These are phyloP conservation scores for Baudoinia panamericana DNA, from an alignment of 495 filamentous ascomycete species.

Conservation along the genomic window DNA sequence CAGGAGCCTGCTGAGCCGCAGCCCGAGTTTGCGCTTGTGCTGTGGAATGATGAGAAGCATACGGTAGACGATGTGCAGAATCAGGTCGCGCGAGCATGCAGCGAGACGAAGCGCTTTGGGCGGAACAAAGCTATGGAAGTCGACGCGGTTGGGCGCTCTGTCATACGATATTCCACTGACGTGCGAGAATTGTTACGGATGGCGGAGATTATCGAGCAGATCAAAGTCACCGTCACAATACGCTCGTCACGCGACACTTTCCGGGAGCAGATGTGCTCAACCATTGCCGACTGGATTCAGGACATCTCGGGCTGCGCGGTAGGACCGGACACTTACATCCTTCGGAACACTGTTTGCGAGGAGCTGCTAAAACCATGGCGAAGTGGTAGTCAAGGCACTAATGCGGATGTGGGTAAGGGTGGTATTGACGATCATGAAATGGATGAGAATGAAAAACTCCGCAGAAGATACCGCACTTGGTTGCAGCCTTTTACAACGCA, in stretches of 20 bases:
- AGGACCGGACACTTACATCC: constrained; percentile 62
- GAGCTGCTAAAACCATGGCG: constrained; percentile 80
- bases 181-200: constrained; percentile 57
- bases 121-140: constrained; percentile 69
- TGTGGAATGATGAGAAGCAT: constrained; percentile 99
- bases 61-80: constrained; percentile 81
- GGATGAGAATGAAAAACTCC: constrained; percentile 25
- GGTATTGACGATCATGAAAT: constrained; percentile 82
- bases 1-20: constrained; percentile 41
- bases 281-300: constrained; percentile 91
- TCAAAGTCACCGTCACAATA: constrained; percentile 92
- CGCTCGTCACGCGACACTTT: constrained; percentile 88
- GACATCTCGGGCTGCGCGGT: constrained; percentile 88
- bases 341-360: constrained; percentile 72
- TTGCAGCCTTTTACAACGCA: constrained; percentile 7
- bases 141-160: constrained; percentile 70
- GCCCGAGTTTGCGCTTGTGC: constrained; percentile 69
- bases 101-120: constrained; percentile 52
- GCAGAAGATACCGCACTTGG: constrained; percentile 5
- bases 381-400: constrained; percentile 69
- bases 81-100: constrained; percentile 83
- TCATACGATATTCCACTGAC: constrained; percentile 62
- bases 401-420: constrained; percentile 68
- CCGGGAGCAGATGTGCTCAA: constrained; percentile 93
- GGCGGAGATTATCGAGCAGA: constrained; percentile 76